Evolutionary conservation across 2,329 filamentous ascomycete species (phyloP).

Genomic region (Trichothecium sympodiale): DNA sequence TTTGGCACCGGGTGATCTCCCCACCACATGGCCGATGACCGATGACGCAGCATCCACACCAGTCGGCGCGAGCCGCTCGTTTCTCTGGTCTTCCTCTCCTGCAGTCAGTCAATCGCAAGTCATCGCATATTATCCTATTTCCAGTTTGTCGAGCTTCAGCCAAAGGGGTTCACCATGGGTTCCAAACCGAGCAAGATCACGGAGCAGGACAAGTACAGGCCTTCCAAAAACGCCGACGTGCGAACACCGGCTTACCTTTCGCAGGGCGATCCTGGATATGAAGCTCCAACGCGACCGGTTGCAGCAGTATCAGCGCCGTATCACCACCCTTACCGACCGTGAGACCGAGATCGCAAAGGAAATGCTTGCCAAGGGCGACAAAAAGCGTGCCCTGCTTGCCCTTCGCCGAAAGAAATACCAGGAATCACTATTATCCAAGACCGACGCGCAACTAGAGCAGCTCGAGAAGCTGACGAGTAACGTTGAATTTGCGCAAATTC

Average conservation of each 20-base stretch:
- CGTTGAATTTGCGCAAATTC: slow-evolving; percentile 92
- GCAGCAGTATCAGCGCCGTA: slow-evolving; percentile 88
- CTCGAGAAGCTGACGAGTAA: slow-evolving; percentile 78
- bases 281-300: slow-evolving; percentile 96
- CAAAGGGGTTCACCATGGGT: slow-evolving; percentile 30
- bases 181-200: slow-evolving; percentile 47
- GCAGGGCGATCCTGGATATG: slow-evolving; percentile 89
- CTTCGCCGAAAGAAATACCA: slow-evolving; percentile 96
- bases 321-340: slow-evolving; percentile 72
- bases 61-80: too few species aligned
- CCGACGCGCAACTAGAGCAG: slow-evolving; percentile 87
- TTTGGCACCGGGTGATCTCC: too few species aligned
- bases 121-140: background rate
- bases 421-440: slow-evolving; percentile 77
- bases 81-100: too few species aligned
- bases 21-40: too few species aligned
- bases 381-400: slow-evolving; percentile 71
- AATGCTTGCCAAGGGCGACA: slow-evolving; percentile 72
- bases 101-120: too few species aligned
- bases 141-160: background rate
- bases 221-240: slow-evolving; percentile 4
- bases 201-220: slow-evolving; percentile 67
- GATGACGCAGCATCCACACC: too few species aligned
- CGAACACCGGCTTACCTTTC: slow-evolving; percentile 1
- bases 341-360: slow-evolving; percentile 79